A percentile compares a stretch with the other conserved stretches of the same genome.
These are phyloP conservation scores for Yarrowia sp. DNA, from an alignment of 805 yeast species.

Conservation along the genomic window DNA sequence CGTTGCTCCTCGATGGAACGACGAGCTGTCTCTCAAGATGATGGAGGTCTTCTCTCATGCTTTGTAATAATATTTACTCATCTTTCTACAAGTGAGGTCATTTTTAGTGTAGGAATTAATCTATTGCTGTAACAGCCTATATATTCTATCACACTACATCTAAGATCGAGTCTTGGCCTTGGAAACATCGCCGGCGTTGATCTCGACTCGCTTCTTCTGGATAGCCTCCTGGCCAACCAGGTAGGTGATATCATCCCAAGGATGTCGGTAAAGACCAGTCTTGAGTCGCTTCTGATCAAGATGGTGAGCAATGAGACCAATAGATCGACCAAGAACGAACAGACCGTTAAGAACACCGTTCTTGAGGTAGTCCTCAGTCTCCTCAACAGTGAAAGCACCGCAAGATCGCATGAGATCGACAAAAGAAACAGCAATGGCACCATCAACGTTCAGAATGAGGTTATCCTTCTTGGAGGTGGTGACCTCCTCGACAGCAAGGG, in stretches of 20 bases:
- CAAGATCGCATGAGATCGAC: conserved; percentile 45
- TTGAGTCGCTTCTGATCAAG: conserved; percentile 47
- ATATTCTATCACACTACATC: neutral
- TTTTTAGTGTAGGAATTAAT: neutral
- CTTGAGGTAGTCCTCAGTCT: conserved; percentile 44
- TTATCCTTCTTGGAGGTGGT: conserved; percentile 50
- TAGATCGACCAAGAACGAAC: conserved; percentile 47
- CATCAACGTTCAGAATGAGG: conserved; percentile 46
- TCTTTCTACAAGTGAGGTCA: no score
- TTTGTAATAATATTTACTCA: neutral
- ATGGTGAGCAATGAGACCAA: conserved; percentile 47
- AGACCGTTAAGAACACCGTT: conserved; percentile 48
- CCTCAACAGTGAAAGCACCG: conserved; percentile 46
- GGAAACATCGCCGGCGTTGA: conserved; percentile 37
- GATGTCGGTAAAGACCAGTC: conserved; percentile 47
- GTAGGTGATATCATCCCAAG: conserved; percentile 49
- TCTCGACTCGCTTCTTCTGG: conserved; percentile 40
- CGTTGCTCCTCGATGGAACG: conserved; percentile 53
- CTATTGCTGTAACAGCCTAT: neutral
- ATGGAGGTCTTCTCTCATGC: conserved; percentile 7
- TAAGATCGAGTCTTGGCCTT: conserved; percentile 31
- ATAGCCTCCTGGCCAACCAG: conserved; percentile 41
- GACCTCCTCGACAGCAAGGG: conserved; percentile 48
- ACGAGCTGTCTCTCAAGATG: conserved; percentile 40
- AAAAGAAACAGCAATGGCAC: conserved; percentile 46